Base-by-base conservation (phyloP, 1,139 yeast genomes). In the Saccharomyces hybrid region DNA sequence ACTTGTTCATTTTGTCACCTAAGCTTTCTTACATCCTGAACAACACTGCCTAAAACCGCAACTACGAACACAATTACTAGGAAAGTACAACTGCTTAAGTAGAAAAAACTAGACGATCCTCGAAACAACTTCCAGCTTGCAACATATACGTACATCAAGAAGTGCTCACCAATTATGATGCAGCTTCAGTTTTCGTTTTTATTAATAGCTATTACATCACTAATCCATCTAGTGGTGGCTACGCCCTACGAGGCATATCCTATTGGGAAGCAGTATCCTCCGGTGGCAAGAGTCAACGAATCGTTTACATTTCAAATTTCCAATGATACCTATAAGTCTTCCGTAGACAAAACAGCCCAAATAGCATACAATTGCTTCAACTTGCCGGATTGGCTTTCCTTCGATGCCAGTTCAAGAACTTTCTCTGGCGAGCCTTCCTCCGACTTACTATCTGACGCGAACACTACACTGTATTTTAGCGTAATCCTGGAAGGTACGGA, bases 181-280 rank as follows among this genome's bases (percentile, higher is more conserved):
- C 29, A 28, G 29, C 29, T 28, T 28, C 29, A 28, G 29, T 28
- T 28, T 28, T 28, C 29, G 29, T 28, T 28, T 28, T 28, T 28
- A 28, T 28, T 28, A 28, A 28, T 28, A 28, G 5, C 29, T 28
- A 28, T 28, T 28, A 28, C 29, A 28, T 28, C 29, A 28, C 29
- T 28, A 28, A 4, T 28, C 29, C 29, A 28, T 28, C 29, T 27
- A 19, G 56, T 51, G 7, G 26, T 34, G 11, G 70, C 73, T 1
- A 59, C 68, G 19, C 84, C 84, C 1, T 79, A 80, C 58, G 78
- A 82, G 56, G 90, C 91, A 48, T 91, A 86, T 74, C 95, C 97
- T 6, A 80, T 93, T 65, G 73, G 79, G 60, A 83, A 84, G 66
- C 99, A 93, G 71, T 77, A 83, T 41, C 98, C 98, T 16, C 86